phyloP scores from a whole-genome alignment of 306 rosid species.

The Trifolium dubium region DNA sequence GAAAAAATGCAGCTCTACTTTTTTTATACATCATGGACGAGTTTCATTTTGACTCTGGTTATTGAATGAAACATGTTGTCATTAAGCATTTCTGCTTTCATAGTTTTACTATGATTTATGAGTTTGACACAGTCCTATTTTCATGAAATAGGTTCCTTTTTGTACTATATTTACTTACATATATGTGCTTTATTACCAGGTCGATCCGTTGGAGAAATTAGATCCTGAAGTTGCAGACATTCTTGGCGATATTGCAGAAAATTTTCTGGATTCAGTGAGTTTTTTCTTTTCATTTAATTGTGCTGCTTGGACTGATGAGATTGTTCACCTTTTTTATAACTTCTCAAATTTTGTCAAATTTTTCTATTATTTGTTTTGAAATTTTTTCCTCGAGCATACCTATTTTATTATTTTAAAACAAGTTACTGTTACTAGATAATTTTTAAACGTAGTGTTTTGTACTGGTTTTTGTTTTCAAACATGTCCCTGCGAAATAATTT shows the following conservation, averaged over 20 bases:
- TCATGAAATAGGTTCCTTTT: background rate
- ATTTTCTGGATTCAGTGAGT: slow-evolving; percentile 95
- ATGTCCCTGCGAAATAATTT: background rate
- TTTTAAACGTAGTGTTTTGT: background rate
- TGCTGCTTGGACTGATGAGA: slow-evolving; percentile 8
- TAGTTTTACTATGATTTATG: slow-evolving; percentile 20
- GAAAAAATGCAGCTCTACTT: slow-evolving; percentile 4
- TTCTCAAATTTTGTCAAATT: slow-evolving; percentile 15
- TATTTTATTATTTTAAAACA: slow-evolving; percentile 12
- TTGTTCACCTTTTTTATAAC: slow-evolving; percentile 13
- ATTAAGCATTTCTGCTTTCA: background rate
- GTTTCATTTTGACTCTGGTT: slow-evolving; percentile 7
- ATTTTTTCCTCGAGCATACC: slow-evolving; percentile 8
- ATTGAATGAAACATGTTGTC: slow-evolving; percentile 19
- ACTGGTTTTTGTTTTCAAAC: background rate
- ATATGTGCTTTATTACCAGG: slow-evolving; percentile 56
- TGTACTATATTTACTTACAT: slow-evolving; percentile 15
- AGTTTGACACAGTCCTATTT: slow-evolving; percentile 16
- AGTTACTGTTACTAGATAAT: background rate
- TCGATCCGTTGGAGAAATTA: slow-evolving; percentile 83
- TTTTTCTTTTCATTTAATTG: slow-evolving; percentile 12
- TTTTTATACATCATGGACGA: slow-evolving; percentile 8
- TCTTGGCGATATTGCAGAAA: slow-evolving; percentile 88
- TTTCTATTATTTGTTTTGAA: slow-evolving; percentile 5
- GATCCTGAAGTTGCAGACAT: slow-evolving; percentile 91